A percentile compares a stretch with the other conserved stretches of the same genome.
These are phyloP conservation scores for Canavalia ensiformis DNA, from an alignment of 306 rosid species.

Conservation along the genomic window DNA sequence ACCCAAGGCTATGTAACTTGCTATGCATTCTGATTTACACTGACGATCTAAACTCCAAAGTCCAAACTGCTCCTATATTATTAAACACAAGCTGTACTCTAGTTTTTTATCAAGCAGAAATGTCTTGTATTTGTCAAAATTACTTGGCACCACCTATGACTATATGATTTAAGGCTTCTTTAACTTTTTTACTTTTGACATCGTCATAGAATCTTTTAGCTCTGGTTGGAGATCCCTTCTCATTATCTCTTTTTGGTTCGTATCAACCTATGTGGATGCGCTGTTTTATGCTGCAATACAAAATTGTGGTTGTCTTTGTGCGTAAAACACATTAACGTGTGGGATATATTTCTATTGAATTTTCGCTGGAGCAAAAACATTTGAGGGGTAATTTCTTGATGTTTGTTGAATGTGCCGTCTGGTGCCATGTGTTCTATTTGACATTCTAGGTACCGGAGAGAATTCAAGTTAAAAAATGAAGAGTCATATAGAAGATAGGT, in stretches of 20 bases:
- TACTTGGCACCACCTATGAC: background rate
- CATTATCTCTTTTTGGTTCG: too few species aligned
- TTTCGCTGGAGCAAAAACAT: conserved; percentile 5
- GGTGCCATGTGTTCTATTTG: background rate
- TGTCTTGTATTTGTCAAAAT: conserved; percentile 11
- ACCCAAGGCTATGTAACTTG: background rate
- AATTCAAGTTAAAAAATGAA: background rate
- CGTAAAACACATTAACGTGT: background rate
- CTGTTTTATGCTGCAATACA: conserved; percentile 22
- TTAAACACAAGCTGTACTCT: background rate
- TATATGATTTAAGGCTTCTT: too few species aligned
- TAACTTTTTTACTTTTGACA: too few species aligned
- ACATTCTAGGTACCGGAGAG: conserved; percentile 24
- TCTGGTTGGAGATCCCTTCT: too few species aligned
- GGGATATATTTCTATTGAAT: background rate
- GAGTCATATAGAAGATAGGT: conserved; percentile 12
- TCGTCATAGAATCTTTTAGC: too few species aligned
- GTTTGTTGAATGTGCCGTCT: conserved; percentile 31
- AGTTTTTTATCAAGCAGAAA: conserved; percentile 8
- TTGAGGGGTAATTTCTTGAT: conserved; percentile 24
- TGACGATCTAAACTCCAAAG: background rate
- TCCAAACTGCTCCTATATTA: conserved; percentile 8
- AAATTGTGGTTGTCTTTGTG: background rate
- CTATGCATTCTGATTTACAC: background rate
- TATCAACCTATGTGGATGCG: background rate